These are phyloP conservation scores for Saccharomycopsis fodiens DNA, from an alignment of 805 yeast genomes.

Conservation along the genomic window DNA sequence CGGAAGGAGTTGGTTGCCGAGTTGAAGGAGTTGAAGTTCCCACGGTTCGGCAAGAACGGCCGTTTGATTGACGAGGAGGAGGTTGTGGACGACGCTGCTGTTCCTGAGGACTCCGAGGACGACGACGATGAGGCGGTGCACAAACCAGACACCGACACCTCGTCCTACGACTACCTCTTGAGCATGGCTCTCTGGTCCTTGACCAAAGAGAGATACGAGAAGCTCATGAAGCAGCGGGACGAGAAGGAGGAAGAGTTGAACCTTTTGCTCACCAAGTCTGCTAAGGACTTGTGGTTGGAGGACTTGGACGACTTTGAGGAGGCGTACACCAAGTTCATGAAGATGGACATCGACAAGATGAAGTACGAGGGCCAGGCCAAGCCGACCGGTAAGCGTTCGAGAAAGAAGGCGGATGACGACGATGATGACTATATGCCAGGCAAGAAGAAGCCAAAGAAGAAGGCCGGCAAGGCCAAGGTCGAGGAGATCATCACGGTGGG, in stretches of 20 bases:
- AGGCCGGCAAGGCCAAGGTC: conserved; percentile 5
- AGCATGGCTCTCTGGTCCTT: conserved; percentile 94
- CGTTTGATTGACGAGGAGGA: conserved; percentile 31
- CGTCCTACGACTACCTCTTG: conserved; percentile 77
- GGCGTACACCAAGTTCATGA: conserved; percentile 62
- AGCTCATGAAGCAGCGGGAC: conserved; percentile 62
- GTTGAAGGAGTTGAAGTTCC: conserved; percentile 59
- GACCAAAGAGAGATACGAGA: conserved; percentile 83
- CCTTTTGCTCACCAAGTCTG: conserved; percentile 52
- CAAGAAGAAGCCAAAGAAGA: conserved; percentile 14
- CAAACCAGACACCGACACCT: conserved; percentile 41
- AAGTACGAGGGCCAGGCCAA: conserved; percentile 4
- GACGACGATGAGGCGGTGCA: conserved; percentile 32
- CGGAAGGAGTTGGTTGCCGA: conserved; percentile 56
- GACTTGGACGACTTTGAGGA: conserved; percentile 71
- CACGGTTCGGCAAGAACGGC: conserved; percentile 46
- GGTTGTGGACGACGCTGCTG: conserved; percentile 29
- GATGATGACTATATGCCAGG: conserved; percentile 15
- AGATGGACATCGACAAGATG: conserved; percentile 52
- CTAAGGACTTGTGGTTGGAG: conserved; percentile 81
- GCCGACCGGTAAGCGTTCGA: conserved; percentile 4
- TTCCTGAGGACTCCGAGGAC: conserved; percentile 30
- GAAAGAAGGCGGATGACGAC: conserved; percentile 13
- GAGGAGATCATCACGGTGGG: conserved; percentile 11
- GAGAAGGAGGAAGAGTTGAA: conserved; percentile 68